Base-by-base conservation (phyloP, 768 basidiomycete genomes). In the Suillus tomentosus region DNA sequence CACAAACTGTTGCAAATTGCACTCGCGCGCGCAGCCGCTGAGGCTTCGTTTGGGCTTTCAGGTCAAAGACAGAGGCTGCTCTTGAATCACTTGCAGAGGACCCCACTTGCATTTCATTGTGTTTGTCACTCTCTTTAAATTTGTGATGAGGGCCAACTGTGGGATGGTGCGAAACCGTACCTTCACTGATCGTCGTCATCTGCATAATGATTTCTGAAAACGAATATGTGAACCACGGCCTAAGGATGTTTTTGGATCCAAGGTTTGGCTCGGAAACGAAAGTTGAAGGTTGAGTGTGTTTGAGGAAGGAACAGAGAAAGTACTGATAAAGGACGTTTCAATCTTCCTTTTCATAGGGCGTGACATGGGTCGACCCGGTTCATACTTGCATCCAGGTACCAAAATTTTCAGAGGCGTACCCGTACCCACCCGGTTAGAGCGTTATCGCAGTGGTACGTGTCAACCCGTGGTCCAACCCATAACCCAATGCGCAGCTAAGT, bases 1-100 rank as follows among this genome's bases (percentile, higher is more conserved):
- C 85, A 67, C 87, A 90, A 40, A 87, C 74, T 1, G 86, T 72
- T 19, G 75, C 67, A 64, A 88, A 84, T 65, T 90, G 88, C 34
- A 87, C 72, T 64, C 58, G 57, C 64, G 70, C 69, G 47, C 66
- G 66, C 54, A 43, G 56, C 31, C 64, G 71, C 19, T 62, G 57
- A 19, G 48, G 43, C 43, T 62, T 47, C 0, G 62, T 48, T 47
- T 68, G 56, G n/a, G 14, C n/a, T 36, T 63, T 63, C 31, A 58
- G 24, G 43, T 62, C 37, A 62, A 36, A 62, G 24, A 42, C 7
- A 27, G 57, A 58, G 1, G 24, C 40, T 17, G 24, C 57, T 10
- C 13, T 8, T 59, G 55, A 59, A 61, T 3, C 14, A 24, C 24
- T 59, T 58, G 17, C 15, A 61, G 54, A 36, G 4, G 55, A 61